These are phyloP conservation scores for Elasticomyces elasticus DNA, from an alignment of 495 filamentous ascomycete genomes.

Conservation along the genomic window DNA sequence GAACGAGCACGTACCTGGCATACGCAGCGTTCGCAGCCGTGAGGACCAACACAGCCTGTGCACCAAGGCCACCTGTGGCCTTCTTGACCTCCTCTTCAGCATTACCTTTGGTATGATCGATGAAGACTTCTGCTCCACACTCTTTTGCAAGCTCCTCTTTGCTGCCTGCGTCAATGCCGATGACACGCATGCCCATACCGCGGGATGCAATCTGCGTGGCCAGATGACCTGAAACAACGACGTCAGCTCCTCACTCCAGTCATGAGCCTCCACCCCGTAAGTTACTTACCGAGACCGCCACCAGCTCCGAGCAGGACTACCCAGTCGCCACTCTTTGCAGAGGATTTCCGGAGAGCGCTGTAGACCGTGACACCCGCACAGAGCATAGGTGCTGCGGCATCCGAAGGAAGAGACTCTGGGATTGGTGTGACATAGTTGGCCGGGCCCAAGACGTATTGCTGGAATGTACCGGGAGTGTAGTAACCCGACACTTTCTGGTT, in stretches of 20 bases:
- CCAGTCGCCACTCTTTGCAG: conserved; percentile 50
- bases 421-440: conserved; percentile 60
- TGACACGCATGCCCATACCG: conserved; percentile 57
- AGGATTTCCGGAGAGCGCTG: conserved; percentile 41
- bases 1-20: conserved; percentile 23
- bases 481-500: conserved; percentile 45
- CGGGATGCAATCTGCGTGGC: conserved; percentile 51
- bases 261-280: background rate
- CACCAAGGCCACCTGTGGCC: conserved; percentile 53
- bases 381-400: conserved; percentile 50
- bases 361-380: conserved; percentile 36
- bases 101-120: conserved; percentile 51
- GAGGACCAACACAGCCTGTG: conserved; percentile 53
- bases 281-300: conserved; percentile 7
- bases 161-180: conserved; percentile 56
- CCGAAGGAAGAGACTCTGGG: conserved; percentile 49
- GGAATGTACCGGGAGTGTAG: conserved; percentile 55
- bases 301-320: conserved; percentile 48
- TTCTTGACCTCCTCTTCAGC: conserved; percentile 46
- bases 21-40: conserved; percentile 59
- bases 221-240: conserved; percentile 36
- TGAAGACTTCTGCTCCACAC: conserved; percentile 58
- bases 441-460: conserved; percentile 57
- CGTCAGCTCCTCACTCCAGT: too few relatives aligned
- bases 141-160: conserved; percentile 51